phyloP scores from a whole-genome alignment of 1,284 basidiomycete species.

The Cutaneotrichosporon cyanovorans region DNA sequence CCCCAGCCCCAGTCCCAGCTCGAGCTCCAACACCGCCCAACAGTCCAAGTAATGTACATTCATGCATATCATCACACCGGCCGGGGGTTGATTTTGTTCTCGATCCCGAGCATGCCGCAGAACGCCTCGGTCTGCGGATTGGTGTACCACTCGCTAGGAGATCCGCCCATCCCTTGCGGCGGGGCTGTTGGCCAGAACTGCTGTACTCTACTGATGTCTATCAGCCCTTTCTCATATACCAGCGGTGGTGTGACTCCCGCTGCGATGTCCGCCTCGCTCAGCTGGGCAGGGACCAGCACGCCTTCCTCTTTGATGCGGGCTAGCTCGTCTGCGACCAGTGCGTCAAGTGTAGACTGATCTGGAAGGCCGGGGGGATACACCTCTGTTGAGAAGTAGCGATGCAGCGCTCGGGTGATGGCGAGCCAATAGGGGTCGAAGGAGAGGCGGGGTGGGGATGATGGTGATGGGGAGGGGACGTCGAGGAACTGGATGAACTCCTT shows the following conservation, averaged over 20 bases:
- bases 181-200: conserved; percentile 68
- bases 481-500: conserved; percentile 77
- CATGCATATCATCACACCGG: conserved; percentile 13
- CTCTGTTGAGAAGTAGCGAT: conserved; percentile 62
- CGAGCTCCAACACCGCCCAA: background rate
- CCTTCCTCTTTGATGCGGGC: conserved; percentile 54
- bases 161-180: conserved; percentile 47
- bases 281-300: conserved; percentile 24
- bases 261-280: background rate
- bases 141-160: conserved; percentile 57
- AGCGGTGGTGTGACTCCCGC: conserved; percentile 3
- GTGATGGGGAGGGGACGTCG: conserved; percentile 51
- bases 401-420: conserved; percentile 79
- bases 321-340: conserved; percentile 57
- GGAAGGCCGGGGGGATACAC: conserved; percentile 56
- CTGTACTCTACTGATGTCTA: conserved; percentile 57
- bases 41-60: background rate
- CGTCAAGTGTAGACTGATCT: conserved; percentile 53
- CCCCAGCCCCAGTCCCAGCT: too few species aligned
- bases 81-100: conserved; percentile 66
- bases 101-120: conserved; percentile 67
- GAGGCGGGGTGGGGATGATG: conserved; percentile 42
- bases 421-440: conserved; percentile 86
- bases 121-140: conserved; percentile 89
- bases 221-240: conserved; percentile 28